phyloP scores from a whole-genome alignment of 192 early-diverging fungal species.

The Spizellomyces punctatus region DNA sequence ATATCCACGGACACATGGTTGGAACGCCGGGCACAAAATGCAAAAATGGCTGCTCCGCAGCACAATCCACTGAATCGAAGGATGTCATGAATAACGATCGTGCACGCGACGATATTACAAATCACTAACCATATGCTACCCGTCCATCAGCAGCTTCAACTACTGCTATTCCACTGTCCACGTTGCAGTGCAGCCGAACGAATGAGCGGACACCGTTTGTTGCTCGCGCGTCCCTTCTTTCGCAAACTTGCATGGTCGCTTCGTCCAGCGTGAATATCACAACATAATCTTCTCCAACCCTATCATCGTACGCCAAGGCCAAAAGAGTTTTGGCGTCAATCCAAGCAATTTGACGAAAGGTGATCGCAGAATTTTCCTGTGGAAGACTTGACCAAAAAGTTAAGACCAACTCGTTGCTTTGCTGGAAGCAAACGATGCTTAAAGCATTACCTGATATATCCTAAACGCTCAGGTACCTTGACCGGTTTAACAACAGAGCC shows the following conservation, averaged over 20 bases:
- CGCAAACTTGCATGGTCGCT: background rate
- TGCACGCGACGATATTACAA: constrained; percentile 40
- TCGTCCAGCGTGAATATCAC: constrained; percentile 8
- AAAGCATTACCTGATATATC: background rate
- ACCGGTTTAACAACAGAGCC: constrained; percentile 37
- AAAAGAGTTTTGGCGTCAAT: constrained; percentile 53
- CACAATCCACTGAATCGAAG: no score
- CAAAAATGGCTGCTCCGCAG: constrained; percentile 4
- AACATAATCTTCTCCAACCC: constrained; percentile 15
- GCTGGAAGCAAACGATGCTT: no score
- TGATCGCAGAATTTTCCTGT: background rate
- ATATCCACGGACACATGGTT: constrained; percentile 62
- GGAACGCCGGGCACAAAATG: constrained; percentile 26
- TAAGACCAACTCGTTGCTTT: no score
- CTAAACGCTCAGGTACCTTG: constrained; percentile 31
- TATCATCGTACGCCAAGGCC: constrained; percentile 36
- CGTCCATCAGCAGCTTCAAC: constrained; percentile 25
- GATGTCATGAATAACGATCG: no score
- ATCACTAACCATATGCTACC: constrained; percentile 24
- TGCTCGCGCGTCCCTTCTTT: background rate
- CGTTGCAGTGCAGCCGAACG: constrained; percentile 17
- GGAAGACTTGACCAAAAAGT: background rate
- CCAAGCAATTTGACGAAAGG: constrained; percentile 71
- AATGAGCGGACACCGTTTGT: background rate
- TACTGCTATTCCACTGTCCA: constrained; percentile 7